phyloP scores from a whole-genome alignment of 495 filamentous ascomycete genomes.

The Penicillium argentinense region DNA sequence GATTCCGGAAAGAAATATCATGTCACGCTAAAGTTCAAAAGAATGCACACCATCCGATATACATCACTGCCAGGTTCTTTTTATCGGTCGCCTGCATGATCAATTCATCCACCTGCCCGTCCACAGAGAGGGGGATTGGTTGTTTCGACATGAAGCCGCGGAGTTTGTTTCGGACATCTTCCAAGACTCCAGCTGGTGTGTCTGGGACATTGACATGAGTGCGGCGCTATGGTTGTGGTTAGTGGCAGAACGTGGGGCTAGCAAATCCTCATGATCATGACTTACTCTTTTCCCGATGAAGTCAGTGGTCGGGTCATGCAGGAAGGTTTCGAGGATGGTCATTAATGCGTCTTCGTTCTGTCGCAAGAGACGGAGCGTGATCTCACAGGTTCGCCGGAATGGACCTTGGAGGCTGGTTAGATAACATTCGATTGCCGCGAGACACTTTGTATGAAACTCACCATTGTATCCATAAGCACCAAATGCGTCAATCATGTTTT shows the following conservation, averaged over 20 bases:
- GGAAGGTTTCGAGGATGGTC: conserved; percentile 94
- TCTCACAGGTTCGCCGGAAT: conserved; percentile 86
- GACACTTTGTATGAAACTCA: no score
- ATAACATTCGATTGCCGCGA: no score
- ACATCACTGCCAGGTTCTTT: conserved; percentile 81
- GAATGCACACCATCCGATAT: conserved; percentile 98
- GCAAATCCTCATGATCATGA: no score
- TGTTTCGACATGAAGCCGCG: conserved; percentile 79
- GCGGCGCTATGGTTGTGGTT: conserved; percentile 47
- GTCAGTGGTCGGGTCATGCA: conserved; percentile 95
- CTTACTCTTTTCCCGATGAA: conserved; percentile 73
- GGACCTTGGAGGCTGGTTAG: no score
- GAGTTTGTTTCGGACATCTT: conserved; percentile 84
- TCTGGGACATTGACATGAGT: conserved; percentile 66
- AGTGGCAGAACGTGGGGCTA: no score
- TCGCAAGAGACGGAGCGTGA: conserved; percentile 78
- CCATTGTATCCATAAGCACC: conserved; percentile 87
- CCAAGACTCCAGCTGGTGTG: conserved; percentile 85
- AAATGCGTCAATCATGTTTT: conserved; percentile 98
- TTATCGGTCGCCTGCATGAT: conserved; percentile 80
- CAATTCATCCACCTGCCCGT: conserved; percentile 92
- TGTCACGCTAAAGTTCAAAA: conserved; percentile 50
- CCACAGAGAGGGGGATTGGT: conserved; percentile 87
- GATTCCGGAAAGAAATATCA: not conserved
- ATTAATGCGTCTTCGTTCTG: conserved; percentile 94